phyloP scores from a whole-genome alignment of 345 rosid genomes.

The Gossypium mustelinum region DNA sequence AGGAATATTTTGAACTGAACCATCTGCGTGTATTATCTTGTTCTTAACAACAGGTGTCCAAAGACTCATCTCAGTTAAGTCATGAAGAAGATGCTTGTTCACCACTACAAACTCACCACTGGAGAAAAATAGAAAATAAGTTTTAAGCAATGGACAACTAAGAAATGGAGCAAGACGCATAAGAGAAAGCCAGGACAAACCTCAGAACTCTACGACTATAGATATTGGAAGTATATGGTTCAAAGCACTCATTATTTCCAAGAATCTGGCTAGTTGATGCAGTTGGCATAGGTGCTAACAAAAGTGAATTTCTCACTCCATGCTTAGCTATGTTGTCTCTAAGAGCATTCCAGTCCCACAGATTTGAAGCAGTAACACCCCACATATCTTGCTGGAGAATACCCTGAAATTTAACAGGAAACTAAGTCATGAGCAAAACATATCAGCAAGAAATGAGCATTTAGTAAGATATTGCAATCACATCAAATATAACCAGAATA shows the following conservation, averaged over 20 bases:
- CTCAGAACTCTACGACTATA: constrained; percentile 89
- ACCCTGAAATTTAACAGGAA: constrained; percentile 44
- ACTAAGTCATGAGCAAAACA: constrained; percentile 11
- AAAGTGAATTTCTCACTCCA: constrained; percentile 90
- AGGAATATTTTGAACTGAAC: constrained; percentile 66
- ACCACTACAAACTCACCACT: constrained; percentile 95
- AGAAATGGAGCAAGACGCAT: neutral
- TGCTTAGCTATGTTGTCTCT: constrained; percentile 56
- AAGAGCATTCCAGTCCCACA: constrained; percentile 72
- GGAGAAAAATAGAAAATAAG: constrained; percentile 15
- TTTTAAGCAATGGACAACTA: neutral
- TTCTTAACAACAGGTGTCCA: constrained; percentile 82
- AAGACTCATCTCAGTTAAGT: constrained; percentile 79
- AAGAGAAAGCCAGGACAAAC: constrained; percentile 26
- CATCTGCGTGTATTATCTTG: constrained; percentile 63
- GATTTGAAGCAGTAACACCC: constrained; percentile 60
- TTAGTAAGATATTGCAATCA: neutral
- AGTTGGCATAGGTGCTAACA: constrained; percentile 90
- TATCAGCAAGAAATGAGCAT: neutral
- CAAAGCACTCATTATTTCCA: constrained; percentile 93
- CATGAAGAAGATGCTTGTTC: constrained; percentile 95
- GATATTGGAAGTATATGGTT: constrained; percentile 88
- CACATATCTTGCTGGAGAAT: constrained; percentile 96
- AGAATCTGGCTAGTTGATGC: constrained; percentile 97
- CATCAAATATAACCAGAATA: neutral